Conservation (phyloP, 148 eudicot genomes). For the Camellia japonica region DNA sequence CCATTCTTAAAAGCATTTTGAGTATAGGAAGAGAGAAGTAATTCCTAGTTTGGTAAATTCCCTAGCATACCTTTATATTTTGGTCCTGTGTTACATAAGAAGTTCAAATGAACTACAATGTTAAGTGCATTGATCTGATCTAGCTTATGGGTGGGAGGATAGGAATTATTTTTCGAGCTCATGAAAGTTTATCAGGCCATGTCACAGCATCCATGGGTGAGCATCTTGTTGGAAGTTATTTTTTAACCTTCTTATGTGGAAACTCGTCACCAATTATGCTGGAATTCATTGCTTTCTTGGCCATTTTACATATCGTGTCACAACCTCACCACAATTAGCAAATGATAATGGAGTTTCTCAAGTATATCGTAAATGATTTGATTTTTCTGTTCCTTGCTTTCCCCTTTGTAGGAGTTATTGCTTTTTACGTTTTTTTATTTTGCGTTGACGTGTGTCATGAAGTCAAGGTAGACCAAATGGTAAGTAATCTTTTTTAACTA, state of each 20-base stretch:
- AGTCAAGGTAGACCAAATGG: background rate
- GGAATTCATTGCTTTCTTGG: background rate
- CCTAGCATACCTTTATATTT: too few species aligned
- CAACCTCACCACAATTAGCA: background rate
- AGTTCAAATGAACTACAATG: background rate
- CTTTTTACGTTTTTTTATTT: background rate
- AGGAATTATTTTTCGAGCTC: too few species aligned
- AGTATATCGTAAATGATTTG: background rate
- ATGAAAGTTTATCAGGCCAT: background rate
- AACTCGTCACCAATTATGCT: background rate
- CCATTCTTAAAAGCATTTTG: too few species aligned
- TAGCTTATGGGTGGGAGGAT: too few species aligned
- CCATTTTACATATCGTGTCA: background rate
- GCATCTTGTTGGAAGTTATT: background rate
- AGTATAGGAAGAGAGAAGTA: too few species aligned
- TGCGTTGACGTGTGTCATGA: background rate
- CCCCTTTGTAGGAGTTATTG: background rate
- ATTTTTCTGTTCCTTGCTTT: background rate
- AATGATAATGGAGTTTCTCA: background rate
- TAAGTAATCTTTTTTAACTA: background rate
- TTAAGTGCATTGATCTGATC: background rate
- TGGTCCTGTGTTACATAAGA: too few species aligned
- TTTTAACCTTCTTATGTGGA: background rate
- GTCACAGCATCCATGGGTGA: background rate
- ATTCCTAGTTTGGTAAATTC: too few species aligned